Percentiles rank a stretch among this genome's conserved stretches.
Conservation (phyloP, 371 early-diverging fungal species). For the Lichtheimia ramosa region DNA sequence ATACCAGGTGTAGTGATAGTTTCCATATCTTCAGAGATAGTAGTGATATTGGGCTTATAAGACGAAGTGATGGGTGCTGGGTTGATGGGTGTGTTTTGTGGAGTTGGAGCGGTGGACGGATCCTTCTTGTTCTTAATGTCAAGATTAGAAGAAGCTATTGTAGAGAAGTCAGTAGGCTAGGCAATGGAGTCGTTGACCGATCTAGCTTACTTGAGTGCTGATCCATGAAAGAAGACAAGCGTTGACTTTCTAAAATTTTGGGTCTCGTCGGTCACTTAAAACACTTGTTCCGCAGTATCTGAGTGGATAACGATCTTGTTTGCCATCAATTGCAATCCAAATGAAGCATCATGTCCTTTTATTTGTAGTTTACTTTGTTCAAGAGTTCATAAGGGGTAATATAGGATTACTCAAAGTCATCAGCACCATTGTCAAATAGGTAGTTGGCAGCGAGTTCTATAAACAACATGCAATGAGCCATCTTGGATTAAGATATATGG, state of each 20-base stretch:
- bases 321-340: too few relatives aligned
- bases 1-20: slow-evolving; percentile 41
- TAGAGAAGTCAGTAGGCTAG: background rate
- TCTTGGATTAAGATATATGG: too few relatives aligned
- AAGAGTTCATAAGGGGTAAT: background rate
- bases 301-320: too few relatives aligned
- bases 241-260: background rate
- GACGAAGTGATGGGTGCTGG: slow-evolving; percentile 47
- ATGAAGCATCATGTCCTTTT: background rate
- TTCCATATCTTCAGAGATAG: slow-evolving; percentile 51
- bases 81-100: slow-evolving; percentile 50
- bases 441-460: slow-evolving; percentile 93
- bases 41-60: slow-evolving; percentile 35
- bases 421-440: slow-evolving; percentile 80
- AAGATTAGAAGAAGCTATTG: slow-evolving; percentile 11
- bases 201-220: slow-evolving; percentile 11
- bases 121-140: slow-evolving; percentile 17
- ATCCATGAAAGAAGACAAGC: slow-evolving; percentile 13
- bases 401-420: slow-evolving; percentile 27
- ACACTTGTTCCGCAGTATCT: too few relatives aligned
- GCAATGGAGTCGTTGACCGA: background rate
- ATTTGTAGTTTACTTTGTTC: background rate
- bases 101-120: slow-evolving; percentile 45
- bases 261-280: too few relatives aligned
- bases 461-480: slow-evolving; percentile 4